Evolutionary conservation across 148 eudicot species (phyloP).

Genomic region (Selenicereus undatus): DNA sequence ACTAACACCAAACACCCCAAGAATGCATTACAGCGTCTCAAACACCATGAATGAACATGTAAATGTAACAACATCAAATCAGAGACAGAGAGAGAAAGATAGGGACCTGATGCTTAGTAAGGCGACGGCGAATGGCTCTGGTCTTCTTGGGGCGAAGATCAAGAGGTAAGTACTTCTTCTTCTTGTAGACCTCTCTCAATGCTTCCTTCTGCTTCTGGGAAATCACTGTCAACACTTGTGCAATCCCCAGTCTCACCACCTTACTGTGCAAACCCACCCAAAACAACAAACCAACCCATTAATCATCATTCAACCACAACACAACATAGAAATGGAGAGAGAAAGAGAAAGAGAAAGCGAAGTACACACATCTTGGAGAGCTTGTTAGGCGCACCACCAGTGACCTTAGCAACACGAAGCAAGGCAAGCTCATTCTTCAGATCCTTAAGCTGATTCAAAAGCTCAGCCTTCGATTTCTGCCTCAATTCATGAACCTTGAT

Average conservation of each 20-base stretch:
- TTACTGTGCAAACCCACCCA: slow-evolving; percentile 36
- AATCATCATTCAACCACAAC: not conserved
- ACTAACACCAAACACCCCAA: not conserved
- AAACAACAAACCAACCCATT: not conserved
- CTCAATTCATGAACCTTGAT: slow-evolving; percentile 79
- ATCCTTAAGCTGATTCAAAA: slow-evolving; percentile 56
- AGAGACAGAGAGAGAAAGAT: not conserved
- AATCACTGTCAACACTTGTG: slow-evolving; percentile 76
- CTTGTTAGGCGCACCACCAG: slow-evolving; percentile 87
- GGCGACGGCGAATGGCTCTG: slow-evolving; percentile 73
- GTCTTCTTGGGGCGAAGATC: slow-evolving; percentile 91
- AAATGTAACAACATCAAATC: not conserved
- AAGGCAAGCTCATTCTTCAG: slow-evolving; percentile 67
- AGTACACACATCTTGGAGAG: slow-evolving; percentile 65
- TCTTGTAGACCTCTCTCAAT: slow-evolving; percentile 75
- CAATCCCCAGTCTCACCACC: slow-evolving; percentile 70
- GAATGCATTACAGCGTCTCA: not conserved
- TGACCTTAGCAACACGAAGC: slow-evolving; percentile 81
- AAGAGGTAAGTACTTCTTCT: slow-evolving; percentile 73
- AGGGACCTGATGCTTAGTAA: slow-evolving; percentile 73
- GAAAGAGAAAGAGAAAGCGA: slow-evolving; percentile 8
- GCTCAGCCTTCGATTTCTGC: slow-evolving; percentile 53
- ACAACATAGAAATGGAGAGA: not conserved
- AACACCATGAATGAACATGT: not conserved
- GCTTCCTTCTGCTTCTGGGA: slow-evolving; percentile 76